Percentiles rank a stretch among this genome's conserved stretches.
These are phyloP conservation scores for Lepidium didymum DNA, from an alignment of 345 rosid genomes.

Conservation along the genomic window DNA sequence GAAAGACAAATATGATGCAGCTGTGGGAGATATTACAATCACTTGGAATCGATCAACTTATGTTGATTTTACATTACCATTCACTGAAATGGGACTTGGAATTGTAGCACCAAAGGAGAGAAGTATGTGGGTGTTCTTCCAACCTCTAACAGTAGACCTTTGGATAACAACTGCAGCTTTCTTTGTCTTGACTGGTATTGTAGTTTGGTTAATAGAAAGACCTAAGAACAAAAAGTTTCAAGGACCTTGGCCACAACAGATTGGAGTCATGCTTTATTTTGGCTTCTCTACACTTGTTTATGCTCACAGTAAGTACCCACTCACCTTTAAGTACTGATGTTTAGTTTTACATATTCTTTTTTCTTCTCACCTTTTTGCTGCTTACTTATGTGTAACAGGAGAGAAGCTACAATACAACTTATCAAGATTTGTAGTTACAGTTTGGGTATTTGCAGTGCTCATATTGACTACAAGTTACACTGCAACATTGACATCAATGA, in stretches of 20 bases:
- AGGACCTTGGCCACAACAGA: slow-evolving; percentile 34
- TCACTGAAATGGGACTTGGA: slow-evolving; percentile 35
- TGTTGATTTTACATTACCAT: slow-evolving; percentile 48
- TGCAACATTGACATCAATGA: slow-evolving; percentile 41
- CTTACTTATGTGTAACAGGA: slow-evolving; percentile 22
- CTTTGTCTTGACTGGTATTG: slow-evolving; percentile 35
- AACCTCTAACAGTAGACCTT: slow-evolving; percentile 40
- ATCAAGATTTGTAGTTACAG: slow-evolving; percentile 40
- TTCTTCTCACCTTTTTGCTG: not conserved
- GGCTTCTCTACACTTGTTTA: slow-evolving; percentile 49
- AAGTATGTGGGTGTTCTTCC: slow-evolving; percentile 44
- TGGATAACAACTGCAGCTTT: slow-evolving; percentile 38
- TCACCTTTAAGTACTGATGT: too few species aligned
- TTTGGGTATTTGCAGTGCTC: slow-evolving; percentile 50
- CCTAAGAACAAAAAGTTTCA: slow-evolving; percentile 30
- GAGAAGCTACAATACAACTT: slow-evolving; percentile 38
- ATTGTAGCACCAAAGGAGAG: slow-evolving; percentile 33
- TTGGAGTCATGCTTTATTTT: slow-evolving; percentile 35
- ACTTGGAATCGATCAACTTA: slow-evolving; percentile 21
- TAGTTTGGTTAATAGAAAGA: slow-evolving; percentile 54
- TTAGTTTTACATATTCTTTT: too few species aligned
- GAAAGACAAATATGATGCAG: slow-evolving; percentile 37
- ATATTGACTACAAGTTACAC: slow-evolving; percentile 45
- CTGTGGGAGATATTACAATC: slow-evolving; percentile 43
- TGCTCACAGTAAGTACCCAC: slow-evolving; percentile 34